Base-by-base conservation (phyloP, 1,139 yeast species). In the Yamadazyma aaseri region DNA sequence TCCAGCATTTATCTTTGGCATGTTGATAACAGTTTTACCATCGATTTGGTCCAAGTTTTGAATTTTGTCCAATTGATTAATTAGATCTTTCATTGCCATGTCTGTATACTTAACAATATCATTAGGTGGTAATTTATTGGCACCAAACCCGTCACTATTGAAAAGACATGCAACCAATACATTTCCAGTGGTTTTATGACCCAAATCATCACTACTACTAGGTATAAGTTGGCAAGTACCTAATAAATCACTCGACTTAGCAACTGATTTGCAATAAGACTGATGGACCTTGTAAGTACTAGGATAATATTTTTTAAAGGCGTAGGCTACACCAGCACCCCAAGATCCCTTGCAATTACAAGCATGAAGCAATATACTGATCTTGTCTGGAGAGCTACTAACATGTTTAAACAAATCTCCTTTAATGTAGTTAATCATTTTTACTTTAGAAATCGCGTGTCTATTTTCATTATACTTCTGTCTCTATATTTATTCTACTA, bases 1-100 rank as follows among this genome's bases (percentile, higher is more conserved):
- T 0, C 95, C 95, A 8, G 94, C 76, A 49, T 86, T 86, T 46
- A 86, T 85, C 54, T 75, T 73, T 18, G 95, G 96, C 81, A 86
- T 78, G 44, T 69, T 70, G 4, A 83, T 44, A 8, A 61, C 58
- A 1, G 48, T 32, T 17, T 35, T 33, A 2, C 50, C 54, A 20
- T 46, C 47, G 3, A 35, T 32, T 1, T 37, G 29, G 21, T 43
- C 49, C 22, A 47, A 28, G 3, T 51, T 39, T 3, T 17, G 20
- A 12, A 47, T 41, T 7, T 18, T 10, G 5, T 41, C 33, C 30
- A 75, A 40, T 45, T 79, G 78, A 2, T 32, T 28, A 17, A 52
- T 47, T 40, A 84, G 53, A 47, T 79, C 76, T 0, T 41, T 35
- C 49, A 82, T 47, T 1, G 86, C 76, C 3, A 36, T 28, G 22